Percentiles rank a stretch among this genome's conserved stretches.
phyloP scores from a whole-genome alignment of 768 basidiomycete genomes.

The Astraeus odoratus region DNA sequence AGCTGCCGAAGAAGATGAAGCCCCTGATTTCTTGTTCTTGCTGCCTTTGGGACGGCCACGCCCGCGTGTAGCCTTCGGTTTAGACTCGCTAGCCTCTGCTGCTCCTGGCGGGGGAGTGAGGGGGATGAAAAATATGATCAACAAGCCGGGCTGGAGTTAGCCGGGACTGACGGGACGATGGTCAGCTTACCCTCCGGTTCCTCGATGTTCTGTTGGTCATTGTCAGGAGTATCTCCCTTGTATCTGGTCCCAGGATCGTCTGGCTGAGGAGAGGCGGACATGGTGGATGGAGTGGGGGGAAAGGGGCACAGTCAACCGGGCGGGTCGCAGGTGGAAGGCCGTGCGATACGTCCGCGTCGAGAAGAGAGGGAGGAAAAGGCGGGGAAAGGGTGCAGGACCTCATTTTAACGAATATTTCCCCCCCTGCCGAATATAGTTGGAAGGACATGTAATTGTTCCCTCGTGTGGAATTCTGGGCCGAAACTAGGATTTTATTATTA shows the following conservation, averaged over 20 bases:
- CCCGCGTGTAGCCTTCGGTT: slow-evolving; percentile 58
- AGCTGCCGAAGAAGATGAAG: slow-evolving; percentile 19
- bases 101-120: slow-evolving; percentile 28
- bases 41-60: slow-evolving; percentile 88
- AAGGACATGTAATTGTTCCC: slow-evolving; percentile 53
- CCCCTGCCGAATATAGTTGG: slow-evolving; percentile 65
- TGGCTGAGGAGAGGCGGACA: slow-evolving; percentile 59
- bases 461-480: slow-evolving; percentile 56
- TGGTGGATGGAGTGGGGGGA: slow-evolving; percentile 26
- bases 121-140: slow-evolving; percentile 16
- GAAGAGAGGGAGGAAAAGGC: slow-evolving; percentile 42
- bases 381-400: slow-evolving; percentile 56
- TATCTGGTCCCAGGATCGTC: slow-evolving; percentile 50
- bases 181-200: slow-evolving; percentile 25
- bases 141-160: slow-evolving; percentile 9
- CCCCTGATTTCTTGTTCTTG: slow-evolving; percentile 58
- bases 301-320: slow-evolving; percentile 11
- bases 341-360: slow-evolving; percentile 26
- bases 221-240: slow-evolving; percentile 52
- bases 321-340: slow-evolving; percentile 15
- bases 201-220: slow-evolving; percentile 35
- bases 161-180: slow-evolving; percentile 8
- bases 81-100: slow-evolving; percentile 31
- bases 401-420: slow-evolving; percentile 70
- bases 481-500: slow-evolving; percentile 54